Evolutionary conservation across 208 protist species (phyloP).

Genomic region (Spongospora subterranea): DNA sequence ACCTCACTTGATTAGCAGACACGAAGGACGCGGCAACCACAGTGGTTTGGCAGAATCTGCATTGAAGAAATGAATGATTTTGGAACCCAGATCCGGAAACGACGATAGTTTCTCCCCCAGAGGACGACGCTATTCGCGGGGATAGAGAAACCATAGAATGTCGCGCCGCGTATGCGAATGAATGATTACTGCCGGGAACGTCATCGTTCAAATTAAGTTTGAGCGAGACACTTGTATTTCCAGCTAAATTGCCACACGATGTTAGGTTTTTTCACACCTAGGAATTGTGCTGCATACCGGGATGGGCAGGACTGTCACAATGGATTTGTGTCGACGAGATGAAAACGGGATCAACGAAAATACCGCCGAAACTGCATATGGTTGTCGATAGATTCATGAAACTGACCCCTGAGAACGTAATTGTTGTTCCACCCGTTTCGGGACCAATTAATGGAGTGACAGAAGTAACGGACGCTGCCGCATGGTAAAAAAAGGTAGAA

Average conservation of each 20-base stretch:
- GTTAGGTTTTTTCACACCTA: too few relatives aligned
- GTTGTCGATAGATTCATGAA: neutral
- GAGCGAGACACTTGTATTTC: too few relatives aligned
- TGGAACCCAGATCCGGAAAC: conserved; percentile 17
- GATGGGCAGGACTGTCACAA: neutral
- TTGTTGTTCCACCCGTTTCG: neutral
- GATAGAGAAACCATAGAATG: too few relatives aligned
- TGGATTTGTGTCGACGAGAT: neutral
- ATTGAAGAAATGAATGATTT: conserved; percentile 34
- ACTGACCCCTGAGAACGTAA: neutral
- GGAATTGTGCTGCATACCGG: neutral
- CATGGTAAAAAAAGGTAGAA: neutral
- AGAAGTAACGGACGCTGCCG: neutral
- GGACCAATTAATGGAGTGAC: neutral
- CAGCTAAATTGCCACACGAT: too few relatives aligned
- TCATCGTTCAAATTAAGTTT: too few relatives aligned
- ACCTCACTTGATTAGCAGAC: neutral
- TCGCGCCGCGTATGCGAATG: too few relatives aligned
- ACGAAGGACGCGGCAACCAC: neutral
- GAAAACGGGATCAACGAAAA: neutral
- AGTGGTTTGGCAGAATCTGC: neutral
- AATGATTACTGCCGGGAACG: too few relatives aligned
- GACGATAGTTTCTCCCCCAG: neutral
- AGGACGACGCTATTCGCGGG: neutral
- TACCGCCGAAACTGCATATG: neutral